Evolutionary conservation across 2,329 filamentous ascomycete species (phyloP), one percentile per base, ranked within the genome.

Genomic region (Pseudogymnoascus sp.): DNA sequence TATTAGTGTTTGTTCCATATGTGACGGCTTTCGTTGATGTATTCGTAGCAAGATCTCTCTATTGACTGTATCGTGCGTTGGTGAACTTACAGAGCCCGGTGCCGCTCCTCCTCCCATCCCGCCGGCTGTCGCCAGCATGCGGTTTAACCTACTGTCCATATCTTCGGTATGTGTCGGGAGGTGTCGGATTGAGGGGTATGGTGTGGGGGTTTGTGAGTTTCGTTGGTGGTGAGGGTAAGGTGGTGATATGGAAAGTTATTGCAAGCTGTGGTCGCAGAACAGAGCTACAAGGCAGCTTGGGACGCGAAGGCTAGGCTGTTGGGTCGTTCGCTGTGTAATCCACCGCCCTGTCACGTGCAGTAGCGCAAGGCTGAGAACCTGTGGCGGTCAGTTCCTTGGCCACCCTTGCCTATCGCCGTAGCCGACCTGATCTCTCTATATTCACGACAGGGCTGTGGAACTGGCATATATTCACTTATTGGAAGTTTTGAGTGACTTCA

Each of bases 61-160:
- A 17, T 56, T 56, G 50, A 33, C 10, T 56, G 33, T 40, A 23
- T 37, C 33, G 59, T 42, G 40, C 33, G 60, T 15, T 29, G 29
- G 23, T 56, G 23, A 19, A 72, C 83, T 75, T 81, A 88, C 86
- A 71, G 85, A 80, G 72, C 84, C 85, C 42, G 84, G 83, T 66
- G 81, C 78, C 69, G 81, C 77, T 67, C 83, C 83, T 70, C 74
- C 71, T 66, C 84, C 83, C 81, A 90, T 88, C 70, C 87, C 86
- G 70, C 86, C 83, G 72, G 90, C 89, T 68, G 84, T 84, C 67
- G 89, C 88, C 70, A 97, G 84, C 86, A 97, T 89, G 75, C 89
- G 87, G 79, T 90, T 92, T 77, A 97, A 87, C 75, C 93, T 88
- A 29, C 50, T 60, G 75, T 97, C 93, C 93, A 97, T 97, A 42